These are phyloP conservation scores for Mesembryanthemum crystallinum DNA, from an alignment of 148 eudicot species.

Conservation along the genomic window DNA sequence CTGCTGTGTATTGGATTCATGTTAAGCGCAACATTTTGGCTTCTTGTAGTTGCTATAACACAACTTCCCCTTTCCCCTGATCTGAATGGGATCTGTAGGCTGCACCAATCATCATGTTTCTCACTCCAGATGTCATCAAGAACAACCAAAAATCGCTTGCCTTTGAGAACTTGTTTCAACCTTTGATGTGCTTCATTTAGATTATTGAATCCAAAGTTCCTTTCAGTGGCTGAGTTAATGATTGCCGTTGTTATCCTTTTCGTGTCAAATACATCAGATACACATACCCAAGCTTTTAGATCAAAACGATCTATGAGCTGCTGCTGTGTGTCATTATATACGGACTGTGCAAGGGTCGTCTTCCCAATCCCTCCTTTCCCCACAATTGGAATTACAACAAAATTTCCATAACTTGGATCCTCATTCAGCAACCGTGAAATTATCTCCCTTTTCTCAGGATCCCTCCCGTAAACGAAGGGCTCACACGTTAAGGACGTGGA, in stretches of 20 bases:
- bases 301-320: not conserved
- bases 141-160: slow-evolving; percentile 13
- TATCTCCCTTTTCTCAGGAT: not conserved
- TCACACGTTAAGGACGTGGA: not conserved
- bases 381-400: not conserved
- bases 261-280: slow-evolving; percentile 12
- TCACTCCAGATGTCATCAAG: slow-evolving; percentile 21
- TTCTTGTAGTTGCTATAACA: slow-evolving; percentile 17
- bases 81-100: slow-evolving; percentile 6
- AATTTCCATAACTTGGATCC: not conserved
- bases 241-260: slow-evolving; percentile 13
- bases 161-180: not conserved
- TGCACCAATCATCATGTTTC: not conserved
- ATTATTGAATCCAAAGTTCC: not conserved
- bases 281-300: slow-evolving; percentile 14
- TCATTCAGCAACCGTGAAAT: not conserved
- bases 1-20: slow-evolving; percentile 5
- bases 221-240: slow-evolving; percentile 7
- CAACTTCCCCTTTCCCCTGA: slow-evolving; percentile 9
- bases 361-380: slow-evolving; percentile 17
- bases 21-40: slow-evolving; percentile 4
- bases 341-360: slow-evolving; percentile 3
- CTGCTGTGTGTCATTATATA: not conserved
- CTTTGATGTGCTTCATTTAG: slow-evolving; percentile 13
- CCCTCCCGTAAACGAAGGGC: slow-evolving; percentile 16